Evolutionary conservation across 2,329 filamentous ascomycete genomes (phyloP), one percentile per base, ranked within the genome.

Genomic region (Pseudocercospora cruenta): DNA sequence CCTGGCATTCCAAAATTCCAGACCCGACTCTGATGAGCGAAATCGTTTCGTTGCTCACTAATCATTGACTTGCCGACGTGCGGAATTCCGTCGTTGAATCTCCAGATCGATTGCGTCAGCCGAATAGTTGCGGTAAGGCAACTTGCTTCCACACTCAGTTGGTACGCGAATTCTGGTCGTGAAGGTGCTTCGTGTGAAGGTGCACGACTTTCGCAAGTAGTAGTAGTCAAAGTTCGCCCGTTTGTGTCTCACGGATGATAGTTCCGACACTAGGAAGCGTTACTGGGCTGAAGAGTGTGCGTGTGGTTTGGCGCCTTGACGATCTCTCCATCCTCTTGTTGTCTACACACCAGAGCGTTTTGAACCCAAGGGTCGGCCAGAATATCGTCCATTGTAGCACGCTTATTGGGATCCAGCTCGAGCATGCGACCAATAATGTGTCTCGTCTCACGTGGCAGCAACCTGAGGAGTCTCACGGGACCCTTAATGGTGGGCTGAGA

Each of bases 401-500:
- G 88, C 70, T 91, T 90, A 75, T 88, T 90, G 0, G 94, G 93
- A 73, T 97, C 88, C 59, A 97, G 85, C 74, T 95, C 93, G 39
- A 99, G 86, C 95, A 99, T 99, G 64, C 91, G 87, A 53, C 92
- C 90, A 63, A 99, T 91, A 69, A 99, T 93, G 76, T 94, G 90
- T 60, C 95, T 86, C 70, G 91, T 96, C 80, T 98, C 95, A 66
- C 94, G 86, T 0, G 95, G 95, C 9, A 99, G 83, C 39, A 98
- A 83, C 49, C 95, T 88, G 31, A 99, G 82, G 51, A 99, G 86
- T 55, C 95, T 87, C 91, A 94, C 96, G 1, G 95, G 95, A 0
- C 95, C 95, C 74, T 93, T 92, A 72, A 99, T 96, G 0, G 93
- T 87, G 31, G 81, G 78, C 57, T 80, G 80, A 24, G 64, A 51